These are phyloP conservation scores for Penicillium sp. DNA, from an alignment of 2,329 filamentous ascomycete genomes.

Conservation along the genomic window DNA sequence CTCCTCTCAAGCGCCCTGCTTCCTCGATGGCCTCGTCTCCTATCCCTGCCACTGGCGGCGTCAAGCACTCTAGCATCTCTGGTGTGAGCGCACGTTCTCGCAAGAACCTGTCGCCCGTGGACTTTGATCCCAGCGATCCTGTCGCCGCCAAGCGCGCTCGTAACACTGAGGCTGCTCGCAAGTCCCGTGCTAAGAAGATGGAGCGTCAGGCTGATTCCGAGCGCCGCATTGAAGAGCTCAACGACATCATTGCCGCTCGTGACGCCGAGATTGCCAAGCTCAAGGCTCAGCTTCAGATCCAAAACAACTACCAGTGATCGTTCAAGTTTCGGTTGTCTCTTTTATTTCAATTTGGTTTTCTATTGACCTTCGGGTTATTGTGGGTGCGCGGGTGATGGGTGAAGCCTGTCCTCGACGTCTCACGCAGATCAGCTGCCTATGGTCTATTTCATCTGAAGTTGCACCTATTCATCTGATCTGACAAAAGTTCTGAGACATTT, in stretches of 20 bases:
- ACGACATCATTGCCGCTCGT: slow-evolving; percentile 46
- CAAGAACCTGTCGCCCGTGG: slow-evolving; percentile 77
- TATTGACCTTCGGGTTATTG: slow-evolving; percentile 26
- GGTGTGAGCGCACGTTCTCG: slow-evolving; percentile 74
- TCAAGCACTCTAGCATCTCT: slow-evolving; percentile 67
- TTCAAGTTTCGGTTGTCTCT: slow-evolving; percentile 13
- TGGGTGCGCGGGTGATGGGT: slow-evolving; percentile 37
- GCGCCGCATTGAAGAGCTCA: slow-evolving; percentile 68
- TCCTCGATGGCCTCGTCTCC: slow-evolving; percentile 16
- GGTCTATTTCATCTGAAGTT: slow-evolving; percentile 18
- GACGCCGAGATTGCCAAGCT: slow-evolving; percentile 22
- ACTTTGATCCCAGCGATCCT: slow-evolving; percentile 72
- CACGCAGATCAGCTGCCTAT: slow-evolving; percentile 26
- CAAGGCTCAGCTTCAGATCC: slow-evolving; percentile 26
- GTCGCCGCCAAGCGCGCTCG: slow-evolving; percentile 89
- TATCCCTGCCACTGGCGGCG: slow-evolving; percentile 29
- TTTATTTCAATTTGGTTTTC: slow-evolving; percentile 13
- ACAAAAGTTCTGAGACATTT: slow-evolving; percentile 33
- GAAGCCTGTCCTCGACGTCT: slow-evolving; percentile 32
- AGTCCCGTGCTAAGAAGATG: slow-evolving; percentile 85
- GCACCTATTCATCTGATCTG: slow-evolving; percentile 20
- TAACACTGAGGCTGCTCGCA: slow-evolving; percentile 90
- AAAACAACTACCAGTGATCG: slow-evolving; percentile 22
- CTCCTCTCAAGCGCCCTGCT: slow-evolving; percentile 46
- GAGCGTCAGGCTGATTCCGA: slow-evolving; percentile 74